Base-by-base conservation (phyloP, 495 filamentous ascomycete genomes). In the Thozetella sp. region DNA sequence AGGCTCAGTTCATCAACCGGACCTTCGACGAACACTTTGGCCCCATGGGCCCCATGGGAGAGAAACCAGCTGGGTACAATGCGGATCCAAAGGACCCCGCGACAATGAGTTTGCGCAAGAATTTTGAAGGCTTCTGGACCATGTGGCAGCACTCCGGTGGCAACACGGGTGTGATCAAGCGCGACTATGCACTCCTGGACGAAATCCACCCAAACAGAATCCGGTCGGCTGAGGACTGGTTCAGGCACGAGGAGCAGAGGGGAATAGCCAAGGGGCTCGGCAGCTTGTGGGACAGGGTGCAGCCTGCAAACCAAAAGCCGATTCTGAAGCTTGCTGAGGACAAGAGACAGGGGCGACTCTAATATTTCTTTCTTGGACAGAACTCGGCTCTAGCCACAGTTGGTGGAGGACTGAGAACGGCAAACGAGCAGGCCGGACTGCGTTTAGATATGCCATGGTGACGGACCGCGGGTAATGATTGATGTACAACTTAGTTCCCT, bases 101-200 rank as follows among this genome's bases (percentile, higher is more conserved):
- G 0, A 67, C 75, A 20, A 71, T 85, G 75, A 82, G 65, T 0
- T 54, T 77, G n/a, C 68, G 65, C 17, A 52, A 79, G 51, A 87
- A 86, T 60, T 87, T 86, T 63, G 72, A 74, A 0, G 83, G 78
- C 3, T 86, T 78, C 54, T 86, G 83, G 80, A 77, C 72, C 45
- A 53, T 72, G 27, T 86, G 72, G 66, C 70, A 67, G 58, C 52
- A 74, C 46, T 76, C 70, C 1, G 78, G 76, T 0, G 67, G 67
- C 0, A 76, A 81, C 15, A 65, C 58, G 30, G 72, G 75, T 0
- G 50, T 83, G 10, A 53, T 82, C 1, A 63, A 63, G 59, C 73
- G 82, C 53, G 79, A 86, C 66, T 85, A 83, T 56, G 60, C 56
- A 22, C 27, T 86, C 22, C 54, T 86, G 50, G 82, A 86, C 65